Percentiles rank a stretch among this genome's conserved stretches.
These are phyloP conservation scores for Candida khao-thaluensis DNA, from an alignment of 805 yeast species.

Conservation along the genomic window DNA sequence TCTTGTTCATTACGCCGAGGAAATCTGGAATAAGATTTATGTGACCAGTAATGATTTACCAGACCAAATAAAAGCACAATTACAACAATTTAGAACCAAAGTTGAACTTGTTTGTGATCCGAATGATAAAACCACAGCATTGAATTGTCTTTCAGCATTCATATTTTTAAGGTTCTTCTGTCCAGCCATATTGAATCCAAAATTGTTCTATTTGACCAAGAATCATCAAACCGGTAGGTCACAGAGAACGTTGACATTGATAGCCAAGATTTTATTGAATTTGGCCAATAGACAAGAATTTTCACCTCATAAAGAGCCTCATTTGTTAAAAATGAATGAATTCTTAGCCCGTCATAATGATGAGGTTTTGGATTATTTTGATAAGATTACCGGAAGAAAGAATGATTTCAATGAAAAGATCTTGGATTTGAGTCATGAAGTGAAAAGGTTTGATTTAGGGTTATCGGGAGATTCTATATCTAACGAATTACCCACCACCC, in stretches of 20 bases:
- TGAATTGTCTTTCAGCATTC: conserved; percentile 80
- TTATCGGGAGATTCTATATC: conserved; percentile 49
- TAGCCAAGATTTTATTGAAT: conserved; percentile 77
- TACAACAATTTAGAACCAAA: conserved; percentile 60
- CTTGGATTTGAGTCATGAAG: conserved; percentile 54
- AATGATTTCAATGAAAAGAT: conserved; percentile 61
- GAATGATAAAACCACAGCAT: conserved; percentile 49
- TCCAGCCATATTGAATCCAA: conserved; percentile 91
- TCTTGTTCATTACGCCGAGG: conserved; percentile 50
- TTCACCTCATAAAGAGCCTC: conserved; percentile 80
- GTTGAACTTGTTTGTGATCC: conserved; percentile 64
- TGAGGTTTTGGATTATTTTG: conserved; percentile 68
- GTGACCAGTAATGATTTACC: conserved; percentile 76
- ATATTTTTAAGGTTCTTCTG: conserved; percentile 63
- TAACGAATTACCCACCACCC: conserved; percentile 65
- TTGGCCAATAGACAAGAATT: conserved; percentile 75
- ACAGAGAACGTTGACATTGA: conserved; percentile 75
- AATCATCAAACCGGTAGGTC: conserved; percentile 68
- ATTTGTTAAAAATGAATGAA: conserved; percentile 64
- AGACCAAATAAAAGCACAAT: conserved; percentile 56
- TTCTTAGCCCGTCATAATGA: conserved; percentile 58
- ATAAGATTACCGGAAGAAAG: conserved; percentile 66
- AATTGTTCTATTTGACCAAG: conserved; percentile 69
- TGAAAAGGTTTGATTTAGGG: conserved; percentile 57
- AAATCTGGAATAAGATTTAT: conserved; percentile 66